These are phyloP conservation scores for Neurospora terricola DNA, from an alignment of 495 filamentous ascomycete genomes.

Conservation along the genomic window DNA sequence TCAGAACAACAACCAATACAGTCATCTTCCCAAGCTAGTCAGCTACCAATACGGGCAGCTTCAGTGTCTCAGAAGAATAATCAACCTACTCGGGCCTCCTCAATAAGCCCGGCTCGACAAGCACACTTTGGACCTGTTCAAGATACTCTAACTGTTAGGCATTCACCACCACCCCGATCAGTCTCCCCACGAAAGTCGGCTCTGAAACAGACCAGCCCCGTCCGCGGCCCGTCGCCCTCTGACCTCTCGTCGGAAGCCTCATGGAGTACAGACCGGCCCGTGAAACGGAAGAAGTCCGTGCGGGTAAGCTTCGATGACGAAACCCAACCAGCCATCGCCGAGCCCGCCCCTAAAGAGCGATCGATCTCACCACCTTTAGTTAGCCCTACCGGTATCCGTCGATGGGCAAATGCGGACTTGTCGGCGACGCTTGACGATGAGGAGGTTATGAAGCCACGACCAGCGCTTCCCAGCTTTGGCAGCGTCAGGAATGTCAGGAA, in stretches of 20 bases:
- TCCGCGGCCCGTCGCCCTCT: constrained; percentile 34
- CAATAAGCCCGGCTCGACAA: constrained; percentile 39
- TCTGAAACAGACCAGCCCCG: constrained; percentile 55
- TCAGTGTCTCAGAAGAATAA: not conserved
- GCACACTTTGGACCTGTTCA: constrained; percentile 58
- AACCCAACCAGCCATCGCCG: constrained; percentile 31
- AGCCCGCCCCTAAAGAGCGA: constrained; percentile 44
- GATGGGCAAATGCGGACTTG: constrained; percentile 32
- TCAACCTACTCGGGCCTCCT: constrained; percentile 10
- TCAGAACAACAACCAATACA: not conserved
- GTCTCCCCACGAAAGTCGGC: constrained; percentile 82
- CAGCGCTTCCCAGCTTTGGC: constrained; percentile 73
- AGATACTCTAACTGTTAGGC: constrained; percentile 47
- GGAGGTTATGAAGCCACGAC: constrained; percentile 65
- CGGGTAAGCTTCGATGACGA: constrained; percentile 85
- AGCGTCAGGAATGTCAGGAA: constrained; percentile 52
- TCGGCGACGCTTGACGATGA: constrained; percentile 44
- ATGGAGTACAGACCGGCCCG: constrained; percentile 38
- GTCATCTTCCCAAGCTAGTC: not conserved
- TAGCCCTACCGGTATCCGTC: constrained; percentile 45
- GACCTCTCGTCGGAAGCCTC: constrained; percentile 33
- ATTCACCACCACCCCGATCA: constrained; percentile 70
- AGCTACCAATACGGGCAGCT: not conserved
- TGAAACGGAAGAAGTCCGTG: constrained; percentile 53
- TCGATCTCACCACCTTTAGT: constrained; percentile 37